Evolutionary conservation across 352 stramenopile species (phyloP).

Genomic region (Globisporangium cylindrosporum): DNA sequence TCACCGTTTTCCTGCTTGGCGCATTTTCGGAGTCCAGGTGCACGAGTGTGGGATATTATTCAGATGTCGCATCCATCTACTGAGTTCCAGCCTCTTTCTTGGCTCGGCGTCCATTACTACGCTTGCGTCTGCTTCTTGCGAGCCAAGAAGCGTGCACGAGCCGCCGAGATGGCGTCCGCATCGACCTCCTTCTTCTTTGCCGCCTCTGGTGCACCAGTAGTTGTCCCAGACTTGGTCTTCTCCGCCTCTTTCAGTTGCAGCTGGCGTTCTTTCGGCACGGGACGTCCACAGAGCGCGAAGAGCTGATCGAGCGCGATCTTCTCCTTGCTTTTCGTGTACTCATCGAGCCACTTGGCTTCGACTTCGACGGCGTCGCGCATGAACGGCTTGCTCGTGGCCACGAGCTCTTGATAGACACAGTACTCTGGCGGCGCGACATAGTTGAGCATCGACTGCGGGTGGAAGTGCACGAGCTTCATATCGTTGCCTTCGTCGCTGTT

Average conservation of each 20-base stretch:
- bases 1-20: not conserved
- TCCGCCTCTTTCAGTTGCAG: not conserved
- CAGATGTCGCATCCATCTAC: slow-evolving; percentile 5
- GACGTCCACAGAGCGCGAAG: slow-evolving; percentile 48
- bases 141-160: slow-evolving; percentile 42
- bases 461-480: slow-evolving; percentile 59
- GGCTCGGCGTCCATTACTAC: not conserved
- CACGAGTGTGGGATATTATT: not conserved
- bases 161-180: slow-evolving; percentile 31
- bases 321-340: slow-evolving; percentile 34
- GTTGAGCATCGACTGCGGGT: slow-evolving; percentile 58
- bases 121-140: slow-evolving; percentile 25
- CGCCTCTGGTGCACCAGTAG: not conserved
- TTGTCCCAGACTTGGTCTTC: slow-evolving; percentile 1
- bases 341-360: slow-evolving; percentile 47
- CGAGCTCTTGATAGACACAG: slow-evolving; percentile 75
- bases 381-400: slow-evolving; percentile 68
- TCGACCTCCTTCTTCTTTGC: slow-evolving; percentile 19
- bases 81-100: not conserved
- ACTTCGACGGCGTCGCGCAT: slow-evolving; percentile 57
- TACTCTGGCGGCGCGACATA: slow-evolving; percentile 42
- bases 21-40: not conserved
- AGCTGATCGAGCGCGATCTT: slow-evolving; percentile 31
- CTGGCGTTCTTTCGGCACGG: slow-evolving; percentile 12
- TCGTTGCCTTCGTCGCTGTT: slow-evolving; percentile 15